These are phyloP conservation scores for Torulaspora franciscae DNA, from an alignment of 805 yeast species.

Conservation along the genomic window DNA sequence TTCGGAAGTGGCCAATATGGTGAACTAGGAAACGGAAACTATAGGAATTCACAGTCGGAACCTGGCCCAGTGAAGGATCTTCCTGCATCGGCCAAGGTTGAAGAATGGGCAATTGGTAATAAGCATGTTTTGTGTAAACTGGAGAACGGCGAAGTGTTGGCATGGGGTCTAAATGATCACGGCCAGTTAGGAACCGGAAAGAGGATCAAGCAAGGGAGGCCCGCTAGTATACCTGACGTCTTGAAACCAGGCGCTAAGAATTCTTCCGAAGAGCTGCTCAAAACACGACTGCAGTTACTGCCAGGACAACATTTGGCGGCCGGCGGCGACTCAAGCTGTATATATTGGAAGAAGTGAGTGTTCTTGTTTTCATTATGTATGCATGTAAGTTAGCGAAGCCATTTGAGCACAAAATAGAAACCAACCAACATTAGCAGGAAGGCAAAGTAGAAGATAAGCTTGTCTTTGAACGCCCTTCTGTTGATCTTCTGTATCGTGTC, in stretches of 20 bases:
- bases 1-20: constrained; percentile 87
- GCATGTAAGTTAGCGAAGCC: constrained; percentile 36
- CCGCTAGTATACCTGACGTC: constrained; percentile 49
- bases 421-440: constrained; percentile 55
- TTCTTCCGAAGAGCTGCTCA: constrained; percentile 26
- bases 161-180: constrained; percentile 78
- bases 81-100: constrained; percentile 44
- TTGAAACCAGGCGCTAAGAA: constrained; percentile 46
- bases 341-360: constrained; percentile 45
- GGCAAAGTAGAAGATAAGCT: constrained; percentile 78
- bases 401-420: constrained; percentile 61
- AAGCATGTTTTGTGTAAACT: constrained; percentile 62
- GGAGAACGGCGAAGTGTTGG: constrained; percentile 58
- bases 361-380: constrained; percentile 2
- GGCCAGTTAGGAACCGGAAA: constrained; percentile 88
- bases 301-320: constrained; percentile 57
- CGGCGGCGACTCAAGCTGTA: constrained; percentile 57
- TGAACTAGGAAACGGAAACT: constrained; percentile 76
- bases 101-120: constrained; percentile 54
- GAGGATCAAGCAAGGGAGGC: constrained; percentile 52
- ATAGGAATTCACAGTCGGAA: constrained; percentile 62
- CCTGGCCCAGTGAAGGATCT: constrained; percentile 52
- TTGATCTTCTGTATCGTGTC: constrained; percentile 78
- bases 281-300: constrained; percentile 42
- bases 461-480: constrained; percentile 78